Percentiles rank a stretch among this genome's conserved stretches.
These are phyloP conservation scores for Boeremia exigua DNA, from an alignment of 2,329 filamentous ascomycete species.

Conservation along the genomic window DNA sequence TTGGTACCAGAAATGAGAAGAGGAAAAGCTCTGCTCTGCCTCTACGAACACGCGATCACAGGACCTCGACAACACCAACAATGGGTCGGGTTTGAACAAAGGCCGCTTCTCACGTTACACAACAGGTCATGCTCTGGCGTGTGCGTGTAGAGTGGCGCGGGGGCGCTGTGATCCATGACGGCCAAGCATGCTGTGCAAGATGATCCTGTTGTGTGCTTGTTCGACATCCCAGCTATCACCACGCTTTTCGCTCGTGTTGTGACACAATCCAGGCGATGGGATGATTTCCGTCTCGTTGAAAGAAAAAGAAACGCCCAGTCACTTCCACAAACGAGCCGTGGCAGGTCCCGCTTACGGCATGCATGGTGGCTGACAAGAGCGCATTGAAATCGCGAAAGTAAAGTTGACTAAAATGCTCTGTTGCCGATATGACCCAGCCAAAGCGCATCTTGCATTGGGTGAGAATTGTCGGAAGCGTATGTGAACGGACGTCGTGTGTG, in stretches of 20 bases:
- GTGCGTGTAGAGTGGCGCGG: not conserved
- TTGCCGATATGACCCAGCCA: not conserved
- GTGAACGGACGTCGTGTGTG: not conserved
- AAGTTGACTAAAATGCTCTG: not conserved
- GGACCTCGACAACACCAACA: not conserved
- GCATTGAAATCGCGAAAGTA: not conserved
- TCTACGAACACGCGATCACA: not conserved
- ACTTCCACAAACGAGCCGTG: too few species aligned
- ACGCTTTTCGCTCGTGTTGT: too few species aligned
- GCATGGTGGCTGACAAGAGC: not conserved
- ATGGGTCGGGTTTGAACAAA: not conserved
- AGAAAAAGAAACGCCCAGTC: not conserved
- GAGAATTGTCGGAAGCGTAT: too few species aligned
- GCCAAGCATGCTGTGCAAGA: slow-evolving; percentile 3
- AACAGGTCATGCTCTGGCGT: too few species aligned
- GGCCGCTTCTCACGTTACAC: not conserved
- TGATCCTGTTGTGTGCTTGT: too few species aligned
- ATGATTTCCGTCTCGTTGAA: too few species aligned
- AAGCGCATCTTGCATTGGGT: not conserved
- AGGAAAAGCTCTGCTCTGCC: not conserved
- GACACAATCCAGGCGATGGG: too few species aligned
- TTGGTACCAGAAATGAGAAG: not conserved
- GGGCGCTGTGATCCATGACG: not conserved
- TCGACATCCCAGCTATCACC: too few species aligned
- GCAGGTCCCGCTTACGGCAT: too few species aligned